Conservation (phyloP, 2,329 filamentous ascomycete genomes). For the Fusarium sp. region DNA sequence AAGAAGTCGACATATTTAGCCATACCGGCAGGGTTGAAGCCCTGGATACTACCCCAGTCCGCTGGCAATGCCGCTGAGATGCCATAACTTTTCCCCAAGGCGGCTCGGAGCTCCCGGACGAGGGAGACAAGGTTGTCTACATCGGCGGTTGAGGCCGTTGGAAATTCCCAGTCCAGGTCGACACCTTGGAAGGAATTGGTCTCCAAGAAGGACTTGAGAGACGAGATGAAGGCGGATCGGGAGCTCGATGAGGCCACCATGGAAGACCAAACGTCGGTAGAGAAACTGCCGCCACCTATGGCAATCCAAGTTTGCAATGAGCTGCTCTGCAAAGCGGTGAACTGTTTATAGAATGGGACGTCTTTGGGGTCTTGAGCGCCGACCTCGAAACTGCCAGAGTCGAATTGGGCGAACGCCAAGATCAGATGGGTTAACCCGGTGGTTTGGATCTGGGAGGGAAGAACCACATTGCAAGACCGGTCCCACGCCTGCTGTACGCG, state of each 20-base stretch:
- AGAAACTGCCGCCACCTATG: conserved; percentile 15
- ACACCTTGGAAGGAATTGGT: conserved; percentile 16
- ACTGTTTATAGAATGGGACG: conserved; percentile 10
- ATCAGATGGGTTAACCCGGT: conserved; percentile 15
- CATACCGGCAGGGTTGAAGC: conserved; percentile 16
- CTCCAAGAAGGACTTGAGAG: conserved; percentile 19
- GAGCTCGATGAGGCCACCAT: conserved; percentile 13
- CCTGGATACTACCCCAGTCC: conserved; percentile 15
- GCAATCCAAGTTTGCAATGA: conserved; percentile 13
- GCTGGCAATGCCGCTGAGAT: conserved; percentile 10
- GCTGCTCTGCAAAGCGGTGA: conserved; percentile 17
- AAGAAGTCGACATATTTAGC: conserved; percentile 11
- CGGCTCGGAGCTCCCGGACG: conserved; percentile 12
- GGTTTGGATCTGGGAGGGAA: conserved; percentile 16
- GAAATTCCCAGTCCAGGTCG: conserved; percentile 18
- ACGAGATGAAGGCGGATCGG: conserved; percentile 19
- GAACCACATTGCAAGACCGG: conserved; percentile 13
- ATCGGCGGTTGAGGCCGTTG: neutral
- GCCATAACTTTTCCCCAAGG: conserved; percentile 10
- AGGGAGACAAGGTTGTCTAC: conserved; percentile 10
- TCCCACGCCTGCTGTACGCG: conserved; percentile 17
- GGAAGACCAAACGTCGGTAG: conserved; percentile 3
- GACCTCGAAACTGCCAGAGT: conserved; percentile 2
- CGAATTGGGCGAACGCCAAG: conserved; percentile 15
- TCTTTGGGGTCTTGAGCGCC: neutral